Evolutionary conservation across 108 stramenopile species (phyloP).

Genomic region (Nitzschia inconspicua): DNA sequence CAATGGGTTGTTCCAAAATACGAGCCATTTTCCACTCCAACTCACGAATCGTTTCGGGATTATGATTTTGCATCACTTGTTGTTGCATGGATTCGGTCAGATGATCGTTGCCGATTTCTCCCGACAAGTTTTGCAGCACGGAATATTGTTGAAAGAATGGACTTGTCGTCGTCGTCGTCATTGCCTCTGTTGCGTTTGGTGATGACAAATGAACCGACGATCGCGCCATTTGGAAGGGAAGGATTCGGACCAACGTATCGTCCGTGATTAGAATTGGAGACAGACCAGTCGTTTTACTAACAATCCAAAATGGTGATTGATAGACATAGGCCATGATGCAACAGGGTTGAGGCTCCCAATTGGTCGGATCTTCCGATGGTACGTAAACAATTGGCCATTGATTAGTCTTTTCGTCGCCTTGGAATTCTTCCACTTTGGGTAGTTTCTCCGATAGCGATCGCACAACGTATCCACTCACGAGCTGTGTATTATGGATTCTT

Average conservation of each 20-base stretch:
- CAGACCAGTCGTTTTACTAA: not conserved
- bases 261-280: no score
- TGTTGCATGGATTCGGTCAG: slow-evolving; percentile 8
- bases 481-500: no score
- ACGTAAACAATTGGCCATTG: slow-evolving; percentile 28
- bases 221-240: slow-evolving; percentile 8
- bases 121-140: slow-evolving; percentile 8
- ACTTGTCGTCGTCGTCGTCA: not conserved
- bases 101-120: slow-evolving; percentile 5
- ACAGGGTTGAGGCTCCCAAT: slow-evolving; percentile 20
- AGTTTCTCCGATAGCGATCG: no score
- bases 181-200: not conserved
- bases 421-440: not conserved
- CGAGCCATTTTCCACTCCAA: slow-evolving; percentile 25
- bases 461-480: no score
- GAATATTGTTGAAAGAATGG: slow-evolving; percentile 1
- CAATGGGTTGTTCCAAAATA: slow-evolving; percentile 8
- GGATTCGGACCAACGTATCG: slow-evolving; percentile 25
- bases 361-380: slow-evolving; percentile 24
- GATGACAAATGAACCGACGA: not conserved
- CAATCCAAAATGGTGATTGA: not conserved
- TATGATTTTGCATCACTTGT: slow-evolving; percentile 32
- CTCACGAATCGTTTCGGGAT: slow-evolving; percentile 28
- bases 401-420: not conserved
- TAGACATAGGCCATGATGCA: slow-evolving; percentile 12